Evolutionary conservation across 345 rosid species (phyloP).

Genomic region (Kandelia obovata): DNA sequence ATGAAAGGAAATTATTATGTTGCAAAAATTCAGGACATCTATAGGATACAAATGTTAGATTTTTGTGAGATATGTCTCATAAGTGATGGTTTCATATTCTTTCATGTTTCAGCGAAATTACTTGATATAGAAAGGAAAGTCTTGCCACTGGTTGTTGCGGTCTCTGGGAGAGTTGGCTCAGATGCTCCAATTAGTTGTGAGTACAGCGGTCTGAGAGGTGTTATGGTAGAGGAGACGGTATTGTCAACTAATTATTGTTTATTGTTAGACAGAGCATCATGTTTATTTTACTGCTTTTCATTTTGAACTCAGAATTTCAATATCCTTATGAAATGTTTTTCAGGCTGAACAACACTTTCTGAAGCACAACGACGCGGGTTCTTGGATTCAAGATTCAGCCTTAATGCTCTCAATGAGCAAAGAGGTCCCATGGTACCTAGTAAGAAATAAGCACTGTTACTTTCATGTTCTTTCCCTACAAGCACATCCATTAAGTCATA

Average conservation of each 20-base stretch:
- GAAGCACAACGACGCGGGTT: slow-evolving; percentile 93
- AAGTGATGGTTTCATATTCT: slow-evolving; percentile 12
- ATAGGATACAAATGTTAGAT: too few species aligned
- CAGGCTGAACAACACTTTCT: slow-evolving; percentile 94
- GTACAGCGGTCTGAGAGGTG: slow-evolving; percentile 75
- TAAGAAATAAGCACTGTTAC: slow-evolving; percentile 27
- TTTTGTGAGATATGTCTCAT: slow-evolving; percentile 5
- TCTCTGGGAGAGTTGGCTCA: slow-evolving; percentile 80
- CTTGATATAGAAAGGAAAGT: slow-evolving; percentile 72
- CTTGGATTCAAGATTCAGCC: slow-evolving; percentile 98
- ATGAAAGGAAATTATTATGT: neutral
- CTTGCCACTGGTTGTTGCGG: slow-evolving; percentile 63
- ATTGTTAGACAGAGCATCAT: neutral
- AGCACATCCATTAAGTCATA: neutral
- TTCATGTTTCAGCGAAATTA: slow-evolving; percentile 58
- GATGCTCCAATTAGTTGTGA: slow-evolving; percentile 77
- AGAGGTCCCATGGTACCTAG: slow-evolving; percentile 98
- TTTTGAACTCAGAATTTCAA: neutral
- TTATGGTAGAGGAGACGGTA: slow-evolving; percentile 79
- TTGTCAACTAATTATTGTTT: neutral
- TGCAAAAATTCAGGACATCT: too few species aligned
- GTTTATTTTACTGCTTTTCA: neutral
- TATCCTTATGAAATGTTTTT: slow-evolving; percentile 14
- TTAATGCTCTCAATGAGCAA: slow-evolving; percentile 86
- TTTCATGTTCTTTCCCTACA: neutral